Conservation (phyloP, 352 stramenopile species). For the Blastocystis sp. region DNA sequence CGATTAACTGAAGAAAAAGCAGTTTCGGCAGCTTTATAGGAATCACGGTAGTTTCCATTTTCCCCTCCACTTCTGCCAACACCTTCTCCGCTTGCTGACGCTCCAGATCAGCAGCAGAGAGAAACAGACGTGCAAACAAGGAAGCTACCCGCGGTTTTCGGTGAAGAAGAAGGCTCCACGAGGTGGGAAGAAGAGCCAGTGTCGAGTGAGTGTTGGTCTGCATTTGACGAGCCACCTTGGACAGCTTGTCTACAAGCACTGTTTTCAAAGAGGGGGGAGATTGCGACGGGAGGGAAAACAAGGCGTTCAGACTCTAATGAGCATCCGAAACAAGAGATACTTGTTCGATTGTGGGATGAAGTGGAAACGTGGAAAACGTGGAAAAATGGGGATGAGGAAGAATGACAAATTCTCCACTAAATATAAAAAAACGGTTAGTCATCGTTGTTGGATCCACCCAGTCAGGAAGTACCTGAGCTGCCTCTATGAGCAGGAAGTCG, state of each 20-base stretch:
- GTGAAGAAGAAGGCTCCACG: neutral
- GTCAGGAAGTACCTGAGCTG: neutral
- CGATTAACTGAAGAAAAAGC: constrained; percentile 14
- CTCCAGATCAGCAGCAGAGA: neutral
- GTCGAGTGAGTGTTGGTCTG: neutral
- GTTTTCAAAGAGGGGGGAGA: neutral
- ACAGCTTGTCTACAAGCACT: neutral
- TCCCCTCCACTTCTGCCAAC: neutral
- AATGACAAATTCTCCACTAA: neutral
- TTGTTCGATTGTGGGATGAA: neutral
- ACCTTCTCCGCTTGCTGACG: neutral
- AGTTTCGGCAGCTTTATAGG: neutral
- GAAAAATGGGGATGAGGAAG: neutral
- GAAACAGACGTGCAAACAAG: neutral
- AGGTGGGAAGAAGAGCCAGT: neutral
- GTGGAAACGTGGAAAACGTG: neutral
- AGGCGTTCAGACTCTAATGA: neutral
- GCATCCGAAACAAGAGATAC: neutral
- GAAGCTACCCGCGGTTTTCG: neutral
- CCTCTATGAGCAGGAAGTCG: constrained; percentile 32
- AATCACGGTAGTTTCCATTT: neutral
- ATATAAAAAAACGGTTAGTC: constrained; percentile 28
- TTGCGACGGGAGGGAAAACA: neutral
- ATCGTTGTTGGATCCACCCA: constrained; percentile 26
- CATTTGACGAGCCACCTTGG: neutral